Percentiles rank a stretch among this genome's conserved stretches.
Conservation (phyloP, 148 eudicot species). For the Euryodendron excelsum region DNA sequence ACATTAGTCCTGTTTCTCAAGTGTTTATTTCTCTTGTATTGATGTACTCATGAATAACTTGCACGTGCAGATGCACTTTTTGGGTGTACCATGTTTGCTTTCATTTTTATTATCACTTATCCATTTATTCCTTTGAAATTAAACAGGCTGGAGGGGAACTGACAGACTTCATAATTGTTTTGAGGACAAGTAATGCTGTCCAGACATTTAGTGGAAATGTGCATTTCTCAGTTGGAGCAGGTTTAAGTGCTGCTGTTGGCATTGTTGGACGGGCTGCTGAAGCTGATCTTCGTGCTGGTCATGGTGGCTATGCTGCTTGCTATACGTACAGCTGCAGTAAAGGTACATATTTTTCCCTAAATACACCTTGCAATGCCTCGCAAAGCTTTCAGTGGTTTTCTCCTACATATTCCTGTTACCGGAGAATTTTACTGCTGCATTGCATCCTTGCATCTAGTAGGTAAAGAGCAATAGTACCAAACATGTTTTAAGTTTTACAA, state of each 20-base stretch:
- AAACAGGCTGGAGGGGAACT: conserved; percentile 34
- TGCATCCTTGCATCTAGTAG: background rate
- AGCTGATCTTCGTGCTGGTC: conserved; percentile 35
- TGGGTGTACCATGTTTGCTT: background rate
- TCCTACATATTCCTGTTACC: background rate
- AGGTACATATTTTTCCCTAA: conserved; percentile 13
- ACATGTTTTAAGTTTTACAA: background rate
- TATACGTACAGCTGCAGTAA: conserved; percentile 35
- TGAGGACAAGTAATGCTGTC: conserved; percentile 23
- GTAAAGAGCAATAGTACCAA: background rate
- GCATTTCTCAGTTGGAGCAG: conserved; percentile 32
- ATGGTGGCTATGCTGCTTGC: conserved; percentile 38
- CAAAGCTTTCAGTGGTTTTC: background rate
- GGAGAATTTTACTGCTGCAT: background rate
- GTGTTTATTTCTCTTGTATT: too few relatives aligned
- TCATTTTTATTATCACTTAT: background rate
- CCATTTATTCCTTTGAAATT: background rate
- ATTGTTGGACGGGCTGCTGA: conserved; percentile 33
- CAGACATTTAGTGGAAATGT: conserved; percentile 28
- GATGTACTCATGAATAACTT: too few relatives aligned
- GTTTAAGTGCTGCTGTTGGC: conserved; percentile 32
- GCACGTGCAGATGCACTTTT: too few relatives aligned
- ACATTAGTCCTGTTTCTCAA: background rate
- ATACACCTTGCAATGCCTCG: background rate
- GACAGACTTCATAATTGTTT: conserved; percentile 28